Base-by-base conservation (phyloP, 2,329 filamentous ascomycete species). In the Trichoderma afroharzianum region DNA sequence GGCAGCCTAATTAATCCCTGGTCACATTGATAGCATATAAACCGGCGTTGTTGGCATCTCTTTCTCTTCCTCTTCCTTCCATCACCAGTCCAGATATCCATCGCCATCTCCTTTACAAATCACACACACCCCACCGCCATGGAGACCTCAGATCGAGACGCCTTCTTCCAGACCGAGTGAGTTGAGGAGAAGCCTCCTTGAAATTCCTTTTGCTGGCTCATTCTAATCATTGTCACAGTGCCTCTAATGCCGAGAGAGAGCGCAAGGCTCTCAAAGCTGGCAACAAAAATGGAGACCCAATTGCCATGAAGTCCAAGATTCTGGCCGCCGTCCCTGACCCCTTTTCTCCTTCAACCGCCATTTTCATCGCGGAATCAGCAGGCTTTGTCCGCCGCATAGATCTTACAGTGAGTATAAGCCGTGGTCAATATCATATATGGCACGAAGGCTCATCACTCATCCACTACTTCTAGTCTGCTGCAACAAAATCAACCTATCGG, bases 151-250 rank as follows among this genome's bases (percentile, higher is more conserved):
- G 89, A 97, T 78, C 87, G 91, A 66, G 91, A 92, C 33, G 90
- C 96, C 79, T 98, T 97, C 85, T 98, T 98, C 79, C 93, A 98
- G 82, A 97, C 94, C 33, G 92, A 95, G 93, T 96, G 83, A 82
- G 90, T 80, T 28, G 14, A 8, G 79, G 78, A 72, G 72, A 55
- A 21, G 0, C 4, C 73, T 8, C 21, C 28, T 12, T n/a, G 53
- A 36, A 66, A 39, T 4, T 30, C 21, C 2, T 30, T 63, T 30
- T 6, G 1, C 8, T 2, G 5, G 14, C 47, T 6, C 26, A 21
- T 15, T 6, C 50, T 68, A 30, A 70, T n/a, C 15, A 21, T 18
- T 9, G 6, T 7, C 32, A 21, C n/a, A 72, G 71, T 63, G 68
- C 68, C 21, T 63, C 71, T 5, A 63, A 72, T 30, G 71, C 71